Evolutionary conservation across 2,329 filamentous ascomycete species (phyloP), one percentile per base, ranked within the genome.

Genomic region (Rutstroemia sp.): DNA sequence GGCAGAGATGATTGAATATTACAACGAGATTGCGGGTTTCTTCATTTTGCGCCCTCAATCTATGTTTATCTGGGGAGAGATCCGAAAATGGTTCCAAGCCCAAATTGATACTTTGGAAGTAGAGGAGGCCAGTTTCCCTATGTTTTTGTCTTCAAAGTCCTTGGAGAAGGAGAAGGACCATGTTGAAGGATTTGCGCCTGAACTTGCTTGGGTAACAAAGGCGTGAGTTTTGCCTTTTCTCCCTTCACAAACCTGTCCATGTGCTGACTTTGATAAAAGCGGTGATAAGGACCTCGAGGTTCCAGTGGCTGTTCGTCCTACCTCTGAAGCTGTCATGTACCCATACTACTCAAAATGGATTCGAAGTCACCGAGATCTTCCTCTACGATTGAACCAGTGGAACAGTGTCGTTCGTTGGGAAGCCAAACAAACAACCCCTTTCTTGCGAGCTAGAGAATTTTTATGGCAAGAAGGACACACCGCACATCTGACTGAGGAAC

Each of bases 301-400:
- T 56, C 83, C 83, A 51, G 81, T 86, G 56, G 83, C 83, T 17
- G 83, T 87, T 57, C 82, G 83, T 66, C 83, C 83, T 53, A 86
- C 83, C 14, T 86, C 83, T 62, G 83, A 87, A 74, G 83, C 83
- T 51, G 89, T 94, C 75, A 95, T 96, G 89, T 96, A 96, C 76
- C 88, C 88, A 60, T 95, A 95, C 79, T 96, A 95, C 73, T 82
- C 89, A 64, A 94, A 95, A 75, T 96, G 94, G 89, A 97, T 99
- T 73, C 87, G 92, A 72, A 92, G 87, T 70, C 92, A 99, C 75
- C 84, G 95, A 68, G 94, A 99, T 69, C 85, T 99, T 58, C 95
- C 94, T 60, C 80, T 97, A 64, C 87, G 90, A 69, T 80, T 97
- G 64, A 97, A 97, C 77, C 94, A 99, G 74, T 99, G 94, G 94